These are phyloP conservation scores for Thalia dealbata DNA, from an alignment of 176 grass and related monocot species.

Conservation along the genomic window DNA sequence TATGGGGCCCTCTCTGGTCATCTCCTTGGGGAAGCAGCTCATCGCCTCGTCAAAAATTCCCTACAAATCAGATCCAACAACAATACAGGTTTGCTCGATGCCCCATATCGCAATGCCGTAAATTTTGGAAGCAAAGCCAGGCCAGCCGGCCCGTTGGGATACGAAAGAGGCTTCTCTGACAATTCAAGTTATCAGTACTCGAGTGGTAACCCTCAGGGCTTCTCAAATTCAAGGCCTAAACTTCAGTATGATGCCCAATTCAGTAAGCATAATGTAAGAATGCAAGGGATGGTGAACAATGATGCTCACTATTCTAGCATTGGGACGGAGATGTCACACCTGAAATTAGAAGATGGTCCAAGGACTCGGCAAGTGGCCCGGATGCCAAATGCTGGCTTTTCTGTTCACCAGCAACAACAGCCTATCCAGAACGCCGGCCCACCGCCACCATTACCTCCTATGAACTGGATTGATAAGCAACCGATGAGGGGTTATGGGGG, in stretches of 20 bases:
- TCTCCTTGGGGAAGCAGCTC: conserved; percentile 76
- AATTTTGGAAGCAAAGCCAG: conserved; percentile 36
- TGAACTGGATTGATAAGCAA: conserved; percentile 77
- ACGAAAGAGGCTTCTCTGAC: conserved; percentile 54
- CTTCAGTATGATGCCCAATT: conserved; percentile 37
- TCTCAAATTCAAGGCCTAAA: conserved; percentile 43
- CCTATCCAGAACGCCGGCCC: conserved; percentile 34
- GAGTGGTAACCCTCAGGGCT: conserved; percentile 16
- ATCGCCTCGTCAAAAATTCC: conserved; percentile 89
- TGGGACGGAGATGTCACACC: conserved; percentile 43
- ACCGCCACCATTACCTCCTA: conserved; percentile 44
- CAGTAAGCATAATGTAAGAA: conserved; percentile 38
- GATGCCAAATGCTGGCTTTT: conserved; percentile 31
- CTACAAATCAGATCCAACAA: conserved; percentile 63
- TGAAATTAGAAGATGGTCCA: conserved; percentile 48
- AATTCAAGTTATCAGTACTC: conserved; percentile 28
- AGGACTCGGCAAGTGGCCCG: conserved; percentile 28
- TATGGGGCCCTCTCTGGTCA: conserved; percentile 70
- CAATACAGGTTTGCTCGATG: conserved; percentile 46
- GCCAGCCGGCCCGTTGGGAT: conserved; percentile 54
- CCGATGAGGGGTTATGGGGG: conserved; percentile 12
- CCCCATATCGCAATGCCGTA: conserved; percentile 43
- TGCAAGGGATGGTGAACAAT: conserved; percentile 40
- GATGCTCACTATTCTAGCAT: conserved; percentile 25
- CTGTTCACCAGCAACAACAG: conserved; percentile 29